phyloP scores from a whole-genome alignment of 2,329 filamentous ascomycete genomes.

The Aspergillus pseudonomiae region DNA sequence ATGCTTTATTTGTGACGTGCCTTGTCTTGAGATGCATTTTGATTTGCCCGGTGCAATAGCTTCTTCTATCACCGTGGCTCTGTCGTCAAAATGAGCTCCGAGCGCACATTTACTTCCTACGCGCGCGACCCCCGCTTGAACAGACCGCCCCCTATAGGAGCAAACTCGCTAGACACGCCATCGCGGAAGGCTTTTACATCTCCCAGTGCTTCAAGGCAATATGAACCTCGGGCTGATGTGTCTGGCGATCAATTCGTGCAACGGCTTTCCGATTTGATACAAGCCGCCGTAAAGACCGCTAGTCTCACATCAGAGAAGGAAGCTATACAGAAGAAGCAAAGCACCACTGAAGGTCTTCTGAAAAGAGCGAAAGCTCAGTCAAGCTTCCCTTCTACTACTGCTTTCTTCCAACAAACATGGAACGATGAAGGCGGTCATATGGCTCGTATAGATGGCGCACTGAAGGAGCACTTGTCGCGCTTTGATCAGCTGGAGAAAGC shows the following conservation, averaged over 20 bases:
- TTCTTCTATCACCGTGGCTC: background rate
- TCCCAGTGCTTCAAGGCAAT: background rate
- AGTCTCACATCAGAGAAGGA: conserved; percentile 30
- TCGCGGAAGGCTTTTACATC: background rate
- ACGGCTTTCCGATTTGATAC: conserved; percentile 25
- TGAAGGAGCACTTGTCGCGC: conserved; percentile 20
- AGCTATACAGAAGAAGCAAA: conserved; percentile 32
- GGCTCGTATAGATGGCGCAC: conserved; percentile 23
- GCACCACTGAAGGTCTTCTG: conserved; percentile 42
- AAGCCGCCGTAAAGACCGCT: conserved; percentile 26
- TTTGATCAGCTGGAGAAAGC: conserved; percentile 20
- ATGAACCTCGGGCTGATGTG: conserved; percentile 5
- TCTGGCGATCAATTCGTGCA: conserved; percentile 46
- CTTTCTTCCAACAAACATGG: conserved; percentile 23
- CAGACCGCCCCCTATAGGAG: background rate
- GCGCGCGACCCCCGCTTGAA: conserved; percentile 27
- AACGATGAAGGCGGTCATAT: conserved; percentile 26
- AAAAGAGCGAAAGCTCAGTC: conserved; percentile 24
- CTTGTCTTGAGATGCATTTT: background rate
- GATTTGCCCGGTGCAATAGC: background rate
- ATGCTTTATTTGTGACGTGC: background rate
- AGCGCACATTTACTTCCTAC: conserved; percentile 3
- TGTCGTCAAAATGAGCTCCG: conserved; percentile 17
- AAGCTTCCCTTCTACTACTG: conserved; percentile 28
- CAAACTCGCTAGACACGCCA: background rate